phyloP scores from a whole-genome alignment of 116 monocot genomes.

The Dioscorea cayenensis region DNA sequence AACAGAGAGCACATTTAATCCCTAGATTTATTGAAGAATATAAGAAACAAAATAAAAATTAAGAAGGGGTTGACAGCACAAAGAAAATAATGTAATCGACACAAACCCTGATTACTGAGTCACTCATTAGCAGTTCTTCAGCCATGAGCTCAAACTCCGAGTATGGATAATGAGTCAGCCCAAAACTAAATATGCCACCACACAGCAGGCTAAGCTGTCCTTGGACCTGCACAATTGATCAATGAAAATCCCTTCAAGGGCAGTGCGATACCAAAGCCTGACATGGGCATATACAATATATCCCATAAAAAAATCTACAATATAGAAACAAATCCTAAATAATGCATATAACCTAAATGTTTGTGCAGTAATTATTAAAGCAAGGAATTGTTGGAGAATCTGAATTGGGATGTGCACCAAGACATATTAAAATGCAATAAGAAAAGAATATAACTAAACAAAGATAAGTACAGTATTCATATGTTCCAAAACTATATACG shows the following conservation, averaged over 20 bases:
- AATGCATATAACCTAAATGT: too few relatives aligned
- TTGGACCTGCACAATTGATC: constrained; percentile 58
- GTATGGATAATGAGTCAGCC: constrained; percentile 74
- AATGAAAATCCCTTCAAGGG: not conserved
- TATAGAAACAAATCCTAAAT: too few relatives aligned
- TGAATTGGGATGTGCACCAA: too few relatives aligned
- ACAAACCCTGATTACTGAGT: constrained; percentile 79
- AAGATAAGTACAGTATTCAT: too few relatives aligned
- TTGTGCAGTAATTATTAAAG: too few relatives aligned
- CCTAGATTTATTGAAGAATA: too few relatives aligned
- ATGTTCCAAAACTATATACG: not conserved
- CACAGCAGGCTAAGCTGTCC: constrained; percentile 79
- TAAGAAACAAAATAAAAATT: too few relatives aligned
- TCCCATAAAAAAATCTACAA: too few relatives aligned
- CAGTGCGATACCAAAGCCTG: not conserved
- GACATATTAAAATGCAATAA: too few relatives aligned
- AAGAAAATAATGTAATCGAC: not conserved
- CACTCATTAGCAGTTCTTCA: constrained; percentile 99
- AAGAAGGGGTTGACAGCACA: not conserved
- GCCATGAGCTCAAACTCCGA: constrained; percentile 99
- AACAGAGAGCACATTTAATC: too few relatives aligned
- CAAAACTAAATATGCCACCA: constrained; percentile 76
- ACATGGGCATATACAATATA: not conserved
- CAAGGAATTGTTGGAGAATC: too few relatives aligned
- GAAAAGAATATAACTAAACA: too few relatives aligned